Evolutionary conservation across 2,329 filamentous ascomycete species (phyloP).

Genomic region (Arachnopeziza araneosa): DNA sequence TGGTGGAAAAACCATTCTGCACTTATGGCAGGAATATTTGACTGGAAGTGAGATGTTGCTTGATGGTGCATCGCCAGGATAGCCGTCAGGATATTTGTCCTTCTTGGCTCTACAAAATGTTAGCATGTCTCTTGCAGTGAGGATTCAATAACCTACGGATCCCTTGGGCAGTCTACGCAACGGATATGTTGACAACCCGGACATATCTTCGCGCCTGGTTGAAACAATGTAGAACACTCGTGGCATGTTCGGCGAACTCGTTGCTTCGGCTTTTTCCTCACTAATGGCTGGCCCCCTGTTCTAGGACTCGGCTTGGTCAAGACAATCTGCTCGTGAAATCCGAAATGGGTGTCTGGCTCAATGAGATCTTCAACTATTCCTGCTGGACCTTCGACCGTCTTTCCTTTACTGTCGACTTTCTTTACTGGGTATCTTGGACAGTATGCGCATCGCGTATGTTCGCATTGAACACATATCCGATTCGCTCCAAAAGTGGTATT

Average conservation of each 20-base stretch:
- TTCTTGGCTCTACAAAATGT: slow-evolving; percentile 50
- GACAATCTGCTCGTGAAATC: slow-evolving; percentile 39
- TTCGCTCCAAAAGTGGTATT: slow-evolving; percentile 65
- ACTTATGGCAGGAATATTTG: slow-evolving; percentile 57
- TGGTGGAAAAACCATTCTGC: slow-evolving; percentile 51
- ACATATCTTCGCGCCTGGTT: slow-evolving; percentile 56
- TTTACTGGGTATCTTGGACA: slow-evolving; percentile 64
- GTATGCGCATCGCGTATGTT: slow-evolving; percentile 74
- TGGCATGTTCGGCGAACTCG: slow-evolving; percentile 73
- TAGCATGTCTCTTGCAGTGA: slow-evolving; percentile 2
- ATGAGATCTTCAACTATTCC: slow-evolving; percentile 17
- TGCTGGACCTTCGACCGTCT: slow-evolving; percentile 31
- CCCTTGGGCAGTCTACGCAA: slow-evolving; percentile 75
- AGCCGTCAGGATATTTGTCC: slow-evolving; percentile 63
- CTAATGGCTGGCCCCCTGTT: slow-evolving; percentile 61
- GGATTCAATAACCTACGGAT: slow-evolving; percentile 55
- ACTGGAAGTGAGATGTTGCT: slow-evolving; percentile 35
- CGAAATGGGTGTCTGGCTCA: slow-evolving; percentile 21
- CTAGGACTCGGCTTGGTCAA: slow-evolving; percentile 59
- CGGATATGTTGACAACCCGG: slow-evolving; percentile 63
- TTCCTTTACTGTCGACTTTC: slow-evolving; percentile 45
- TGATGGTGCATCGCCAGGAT: slow-evolving; percentile 52
- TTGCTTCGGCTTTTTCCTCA: slow-evolving; percentile 67
- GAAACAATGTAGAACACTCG: slow-evolving; percentile 61
- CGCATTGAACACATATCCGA: slow-evolving; percentile 70